phyloP scores from a whole-genome alignment of 169 alveolate genomes.

The Eimeria falciformis region DNA sequence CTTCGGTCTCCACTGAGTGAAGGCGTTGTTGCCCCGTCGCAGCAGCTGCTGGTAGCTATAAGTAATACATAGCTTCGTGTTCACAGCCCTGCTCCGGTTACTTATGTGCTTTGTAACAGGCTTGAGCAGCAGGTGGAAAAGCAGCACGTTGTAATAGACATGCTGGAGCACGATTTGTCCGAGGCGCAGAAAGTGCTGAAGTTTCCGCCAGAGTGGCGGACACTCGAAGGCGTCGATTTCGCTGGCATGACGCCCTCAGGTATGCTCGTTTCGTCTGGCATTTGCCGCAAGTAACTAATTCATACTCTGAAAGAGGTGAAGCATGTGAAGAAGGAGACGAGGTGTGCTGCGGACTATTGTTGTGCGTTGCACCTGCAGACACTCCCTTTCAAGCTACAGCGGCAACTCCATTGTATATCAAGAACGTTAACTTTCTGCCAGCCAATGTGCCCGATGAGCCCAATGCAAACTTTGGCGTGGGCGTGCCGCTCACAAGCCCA shows the following conservation, averaged over 20 bases:
- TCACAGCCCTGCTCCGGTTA: too few relatives aligned
- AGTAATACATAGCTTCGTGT: too few relatives aligned
- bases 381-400: constrained; percentile 74
- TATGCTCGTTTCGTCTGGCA: not conserved
- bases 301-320: too few relatives aligned
- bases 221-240: constrained; percentile 77
- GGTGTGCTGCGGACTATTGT: too few relatives aligned
- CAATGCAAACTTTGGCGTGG: constrained; percentile 28
- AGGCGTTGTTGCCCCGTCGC: not conserved
- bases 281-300: too few relatives aligned
- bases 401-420: constrained; percentile 69
- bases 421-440: constrained; percentile 57
- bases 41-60: too few relatives aligned
- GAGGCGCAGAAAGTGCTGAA: constrained; percentile 80
- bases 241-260: constrained; percentile 75
- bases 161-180: constrained; percentile 81
- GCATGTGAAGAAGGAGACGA: too few relatives aligned
- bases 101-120: too few relatives aligned
- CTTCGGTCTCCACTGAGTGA: not conserved
- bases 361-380: constrained; percentile 62
- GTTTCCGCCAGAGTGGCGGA: constrained; percentile 85
- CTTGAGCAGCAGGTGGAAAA: constrained; percentile 82
- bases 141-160: constrained; percentile 82
- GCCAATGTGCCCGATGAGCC: constrained; percentile 48
- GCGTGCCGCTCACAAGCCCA: constrained; percentile 31